Percentiles rank a stretch among this genome's conserved stretches.
phyloP scores from a whole-genome alignment of 2,329 filamentous ascomycete genomes.

The Venturiaceae sp. region DNA sequence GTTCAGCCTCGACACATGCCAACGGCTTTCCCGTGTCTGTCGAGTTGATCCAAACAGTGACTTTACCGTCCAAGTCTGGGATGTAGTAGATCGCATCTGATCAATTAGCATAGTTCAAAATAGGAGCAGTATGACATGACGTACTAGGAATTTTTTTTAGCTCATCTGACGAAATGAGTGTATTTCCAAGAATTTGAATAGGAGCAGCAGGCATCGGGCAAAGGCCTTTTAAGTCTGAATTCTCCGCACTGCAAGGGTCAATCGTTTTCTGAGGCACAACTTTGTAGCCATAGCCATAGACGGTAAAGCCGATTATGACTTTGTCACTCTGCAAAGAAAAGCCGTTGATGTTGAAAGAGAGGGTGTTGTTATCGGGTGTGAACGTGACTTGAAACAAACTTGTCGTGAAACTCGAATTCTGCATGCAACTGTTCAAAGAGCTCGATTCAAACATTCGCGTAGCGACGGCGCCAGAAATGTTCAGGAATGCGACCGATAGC shows the following conservation, averaged over 20 bases:
- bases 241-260: conserved; percentile 57
- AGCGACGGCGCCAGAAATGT: conserved; percentile 42
- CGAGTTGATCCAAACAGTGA: conserved; percentile 71
- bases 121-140: conserved; percentile 11
- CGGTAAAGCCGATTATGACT: conserved; percentile 64
- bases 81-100: conserved; percentile 73
- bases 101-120: neutral
- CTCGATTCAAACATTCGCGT: conserved; percentile 65
- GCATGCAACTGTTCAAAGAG: conserved; percentile 77
- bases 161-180: conserved; percentile 48
- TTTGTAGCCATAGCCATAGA: conserved; percentile 75
- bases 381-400: conserved; percentile 80
- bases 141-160: conserved; percentile 58
- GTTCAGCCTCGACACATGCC: conserved; percentile 76
- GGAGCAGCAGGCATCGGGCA: conserved; percentile 86
- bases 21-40: conserved; percentile 54
- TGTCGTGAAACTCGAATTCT: conserved; percentile 78
- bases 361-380: conserved; percentile 63
- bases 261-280: conserved; percentile 59
- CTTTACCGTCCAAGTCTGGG: conserved; percentile 80
- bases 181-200: conserved; percentile 62
- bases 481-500: conserved; percentile 18
- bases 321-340: conserved; percentile 76
- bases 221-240: conserved; percentile 55
- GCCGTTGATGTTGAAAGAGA: conserved; percentile 66